Base-by-base conservation (phyloP, 352 stramenopile species). In the Phytophthora europaea region DNA sequence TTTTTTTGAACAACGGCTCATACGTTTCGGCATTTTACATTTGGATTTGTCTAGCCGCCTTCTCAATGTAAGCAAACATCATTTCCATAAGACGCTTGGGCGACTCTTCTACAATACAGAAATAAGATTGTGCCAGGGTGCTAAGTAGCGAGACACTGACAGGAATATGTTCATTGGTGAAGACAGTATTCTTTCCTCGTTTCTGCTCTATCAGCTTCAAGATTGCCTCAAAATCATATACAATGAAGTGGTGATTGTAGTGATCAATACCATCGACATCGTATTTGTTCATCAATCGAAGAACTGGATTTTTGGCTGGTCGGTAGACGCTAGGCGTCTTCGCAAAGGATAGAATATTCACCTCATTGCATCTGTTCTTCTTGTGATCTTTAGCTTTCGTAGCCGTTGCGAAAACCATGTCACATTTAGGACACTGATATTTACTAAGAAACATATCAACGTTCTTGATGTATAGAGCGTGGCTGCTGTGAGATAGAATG, bases 61-160 rank as follows among this genome's bases (percentile, higher is more conserved):
- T 18, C 38, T 45, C 20, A 38, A 62, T 62, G 56, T 62, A 62
- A 10, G 23, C 12, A 33, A 64, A 64, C 57, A 64, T 64, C 15
- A 45, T 20, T 33, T 28, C 28, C 12, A 55, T 18, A 16, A 55
- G n/a, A 31, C 26, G 26, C 36, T 43, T 43, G 36, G 13, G 36
- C 36, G 13, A 43, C 36, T 43, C 36, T 16, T 43, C 9, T 43
- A 15, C 9, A 43, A 10, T 15, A 43, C 13, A 10, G 36, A 43
- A 16, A 15, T 16, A 43, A 43, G 9, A 43, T 43, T 43, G 26
- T 7, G 3, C 3, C 7, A 43, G 13, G 9, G 13, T 43, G 36
- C 36, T 43, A 5, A 43, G 36, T 16, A 43, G 8, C 1, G 36
- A 43, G 8, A 43, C 36, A 43, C 36, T 43, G 13, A 43, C 36